Evolutionary conservation across 2,329 filamentous ascomycete species (phyloP).

Genomic region (Fusarium pseudoanthophilum): DNA sequence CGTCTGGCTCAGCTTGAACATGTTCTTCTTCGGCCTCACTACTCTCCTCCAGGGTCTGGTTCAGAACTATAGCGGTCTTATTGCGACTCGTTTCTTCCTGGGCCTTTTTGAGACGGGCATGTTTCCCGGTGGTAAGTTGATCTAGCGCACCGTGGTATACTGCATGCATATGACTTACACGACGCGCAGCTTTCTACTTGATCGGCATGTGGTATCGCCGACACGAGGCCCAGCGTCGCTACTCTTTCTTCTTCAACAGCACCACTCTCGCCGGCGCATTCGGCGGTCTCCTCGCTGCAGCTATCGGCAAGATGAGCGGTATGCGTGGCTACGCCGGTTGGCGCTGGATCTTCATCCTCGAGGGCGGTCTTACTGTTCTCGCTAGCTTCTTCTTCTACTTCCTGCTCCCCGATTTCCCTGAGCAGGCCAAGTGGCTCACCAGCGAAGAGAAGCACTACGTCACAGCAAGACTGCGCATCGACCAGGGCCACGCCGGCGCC

Average conservation of each 20-base stretch:
- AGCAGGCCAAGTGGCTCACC: constrained; percentile 77
- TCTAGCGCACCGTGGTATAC: not conserved
- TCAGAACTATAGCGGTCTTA: constrained; percentile 78
- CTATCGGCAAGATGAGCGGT: constrained; percentile 88
- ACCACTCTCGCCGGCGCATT: constrained; percentile 86
- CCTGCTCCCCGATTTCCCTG: constrained; percentile 77
- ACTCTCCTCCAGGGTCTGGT: constrained; percentile 82
- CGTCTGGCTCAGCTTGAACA: constrained; percentile 81
- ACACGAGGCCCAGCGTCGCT: constrained; percentile 88
- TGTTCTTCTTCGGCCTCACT: constrained; percentile 83
- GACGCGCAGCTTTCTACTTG: constrained; percentile 67
- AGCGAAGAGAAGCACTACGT: constrained; percentile 76
- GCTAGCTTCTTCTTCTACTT: constrained; percentile 74
- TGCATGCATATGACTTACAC: constrained; percentile 53
- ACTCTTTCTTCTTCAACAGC: constrained; percentile 91
- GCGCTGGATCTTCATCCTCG: constrained; percentile 87
- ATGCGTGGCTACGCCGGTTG: constrained; percentile 75
- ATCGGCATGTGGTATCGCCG: constrained; percentile 92
- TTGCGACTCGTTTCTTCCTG: constrained; percentile 86
- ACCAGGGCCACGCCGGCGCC: constrained; percentile 74
- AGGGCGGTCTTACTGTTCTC: constrained; percentile 72
- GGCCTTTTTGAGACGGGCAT: constrained; percentile 81
- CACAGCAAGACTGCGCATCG: constrained; percentile 71
- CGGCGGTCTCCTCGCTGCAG: constrained; percentile 84
- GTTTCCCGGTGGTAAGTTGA: constrained; percentile 60